phyloP scores from a whole-genome alignment of 2,329 filamentous ascomycete genomes.

The Sclerotinia trifoliorum region DNA sequence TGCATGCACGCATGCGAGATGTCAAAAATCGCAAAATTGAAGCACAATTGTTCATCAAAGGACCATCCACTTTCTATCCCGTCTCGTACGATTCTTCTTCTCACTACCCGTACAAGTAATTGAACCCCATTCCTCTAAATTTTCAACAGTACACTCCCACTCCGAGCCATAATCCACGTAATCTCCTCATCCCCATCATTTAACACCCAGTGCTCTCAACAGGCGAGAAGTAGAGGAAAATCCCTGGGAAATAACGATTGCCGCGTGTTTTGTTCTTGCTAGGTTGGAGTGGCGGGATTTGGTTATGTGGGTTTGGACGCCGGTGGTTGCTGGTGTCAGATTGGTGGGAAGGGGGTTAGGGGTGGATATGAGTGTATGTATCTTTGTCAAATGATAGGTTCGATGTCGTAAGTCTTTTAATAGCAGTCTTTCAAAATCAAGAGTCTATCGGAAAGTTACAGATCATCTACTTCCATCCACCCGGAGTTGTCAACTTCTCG shows the following conservation, averaged over 20 bases:
- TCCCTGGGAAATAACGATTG: slow-evolving; percentile 48
- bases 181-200: slow-evolving; percentile 64
- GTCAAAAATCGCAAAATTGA: background rate
- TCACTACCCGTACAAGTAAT: background rate
- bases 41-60: background rate
- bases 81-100: background rate
- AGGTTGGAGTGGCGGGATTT: background rate
- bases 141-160: slow-evolving; percentile 59
- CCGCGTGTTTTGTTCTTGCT: background rate
- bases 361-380: background rate
- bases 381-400: background rate
- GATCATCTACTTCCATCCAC: too few species aligned
- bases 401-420: too few species aligned
- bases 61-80: too few species aligned
- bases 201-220: slow-evolving; percentile 67
- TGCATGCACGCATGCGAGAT: background rate
- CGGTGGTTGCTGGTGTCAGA: background rate
- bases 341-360: background rate
- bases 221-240: slow-evolving; percentile 68
- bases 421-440: too few species aligned
- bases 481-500: too few species aligned
- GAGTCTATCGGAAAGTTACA: too few species aligned
- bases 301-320: background rate
- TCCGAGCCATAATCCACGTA: slow-evolving; percentile 65
- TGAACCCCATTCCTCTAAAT: slow-evolving; percentile 56